Evolutionary conservation across 176 grass and related monocot genomes (phyloP), one percentile per base, ranked within the genome.

Genomic region (bread wheat (Triticum aestivum)): DNA sequence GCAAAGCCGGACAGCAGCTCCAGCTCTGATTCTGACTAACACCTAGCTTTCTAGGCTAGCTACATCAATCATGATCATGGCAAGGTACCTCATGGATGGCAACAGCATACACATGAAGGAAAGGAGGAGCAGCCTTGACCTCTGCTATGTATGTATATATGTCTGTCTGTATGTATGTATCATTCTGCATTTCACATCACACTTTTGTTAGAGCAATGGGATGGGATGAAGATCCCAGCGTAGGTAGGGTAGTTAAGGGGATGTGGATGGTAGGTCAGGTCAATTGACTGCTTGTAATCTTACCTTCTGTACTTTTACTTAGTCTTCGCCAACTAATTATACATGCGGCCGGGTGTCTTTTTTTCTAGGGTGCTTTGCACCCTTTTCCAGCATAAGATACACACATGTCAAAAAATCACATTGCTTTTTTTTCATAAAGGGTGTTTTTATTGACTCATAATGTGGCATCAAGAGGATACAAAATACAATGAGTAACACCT

Each of bases 1-100:
- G 79, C 66, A 2, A 75, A 81, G 6, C 66, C 88, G 10, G 65
- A 54, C 15, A 84, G 69, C 65, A 72, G 80, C 84, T 90, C 89
- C 21, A 90, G 84, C 41, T 90, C 84, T 14, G 79, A 83, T 78
- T 86, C 83, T 26, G 69, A 84, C 15, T 6, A 20, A 5, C 17
- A 18, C 73, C 44, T 74, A 73, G 30, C 30, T 54, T 64, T 27
- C 29, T 42, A 71, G 58, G 42, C 24, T 45, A 74, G 37, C 61
- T 80, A 45, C 23, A 27, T 41, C 41, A 74, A 73, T 44, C 38
- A 42, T 42, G 21, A 73, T 44, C 69, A 24, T 42, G 69, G 37
- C 39, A 44, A 73, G 70, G 39, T 14, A 42, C n/a, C 37, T 12
- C 34, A 79, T 61, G 77, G 77, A 62, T n/a, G 54, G 6, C 70